Percentiles rank a stretch among this genome's conserved stretches.
phyloP scores from a whole-genome alignment of 2,329 filamentous ascomycete genomes.

The Pseudocercospora ulei region DNA sequence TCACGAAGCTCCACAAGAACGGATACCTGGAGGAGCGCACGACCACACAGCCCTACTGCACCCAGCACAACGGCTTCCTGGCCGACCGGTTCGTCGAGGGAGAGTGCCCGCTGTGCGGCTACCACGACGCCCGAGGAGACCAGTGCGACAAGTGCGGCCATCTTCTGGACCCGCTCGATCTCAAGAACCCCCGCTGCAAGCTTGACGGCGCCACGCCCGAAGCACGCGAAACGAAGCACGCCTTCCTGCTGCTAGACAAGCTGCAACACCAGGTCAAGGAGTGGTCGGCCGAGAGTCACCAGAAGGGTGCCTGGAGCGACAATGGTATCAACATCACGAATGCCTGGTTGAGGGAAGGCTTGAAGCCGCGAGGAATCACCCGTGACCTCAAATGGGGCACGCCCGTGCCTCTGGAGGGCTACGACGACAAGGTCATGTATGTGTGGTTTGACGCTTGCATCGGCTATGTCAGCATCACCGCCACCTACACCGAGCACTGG shows the following conservation, averaged over 20 bases:
- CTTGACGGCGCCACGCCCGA: slow-evolving; percentile 75
- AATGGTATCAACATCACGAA: slow-evolving; percentile 69
- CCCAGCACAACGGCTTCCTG: slow-evolving; percentile 53
- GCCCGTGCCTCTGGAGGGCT: slow-evolving; percentile 50
- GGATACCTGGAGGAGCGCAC: slow-evolving; percentile 78
- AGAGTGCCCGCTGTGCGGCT: slow-evolving; percentile 59
- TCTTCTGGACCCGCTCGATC: slow-evolving; percentile 44
- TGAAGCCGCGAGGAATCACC: slow-evolving; percentile 81
- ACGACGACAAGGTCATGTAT: slow-evolving; percentile 74
- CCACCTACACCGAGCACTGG: slow-evolving; percentile 80
- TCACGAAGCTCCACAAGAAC: slow-evolving; percentile 76
- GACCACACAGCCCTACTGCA: slow-evolving; percentile 84
- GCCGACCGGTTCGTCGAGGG: slow-evolving; percentile 82
- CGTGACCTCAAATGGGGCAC: slow-evolving; percentile 87
- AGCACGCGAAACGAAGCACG: slow-evolving; percentile 73
- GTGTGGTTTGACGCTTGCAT: slow-evolving; percentile 92
- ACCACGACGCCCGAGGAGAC: slow-evolving; percentile 46
- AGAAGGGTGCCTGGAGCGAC: slow-evolving; percentile 64
- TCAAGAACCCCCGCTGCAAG: slow-evolving; percentile 84
- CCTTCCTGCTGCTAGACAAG: slow-evolving; percentile 78
- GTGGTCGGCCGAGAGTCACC: slow-evolving; percentile 66
- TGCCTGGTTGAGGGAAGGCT: slow-evolving; percentile 71
- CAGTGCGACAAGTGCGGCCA: slow-evolving; percentile 47
- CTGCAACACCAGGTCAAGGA: slow-evolving; percentile 65
- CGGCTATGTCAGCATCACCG: slow-evolving; percentile 90